Percentiles rank a stretch among this genome's conserved stretches.
Conservation (phyloP, 2,329 filamentous ascomycete species). For the Arthrobotrys conoides region DNA sequence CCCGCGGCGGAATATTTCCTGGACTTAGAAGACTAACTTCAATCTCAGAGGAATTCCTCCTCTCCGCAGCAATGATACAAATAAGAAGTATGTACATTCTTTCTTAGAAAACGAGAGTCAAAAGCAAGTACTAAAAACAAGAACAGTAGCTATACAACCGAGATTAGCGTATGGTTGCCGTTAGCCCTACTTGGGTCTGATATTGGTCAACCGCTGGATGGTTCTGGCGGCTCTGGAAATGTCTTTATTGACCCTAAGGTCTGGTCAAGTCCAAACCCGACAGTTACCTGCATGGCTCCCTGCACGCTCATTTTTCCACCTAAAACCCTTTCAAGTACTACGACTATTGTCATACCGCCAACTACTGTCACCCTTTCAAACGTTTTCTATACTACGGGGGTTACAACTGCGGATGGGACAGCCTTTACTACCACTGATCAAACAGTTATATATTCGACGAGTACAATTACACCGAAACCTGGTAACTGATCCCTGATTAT, state of each 20-base stretch:
- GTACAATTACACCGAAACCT: slow-evolving; percentile 13
- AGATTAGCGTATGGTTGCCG: slow-evolving; percentile 29
- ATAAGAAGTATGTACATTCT: background rate
- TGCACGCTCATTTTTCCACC: slow-evolving; percentile 6
- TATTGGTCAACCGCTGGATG: slow-evolving; percentile 9
- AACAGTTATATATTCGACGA: slow-evolving; percentile 11
- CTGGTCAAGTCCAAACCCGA: slow-evolving; percentile 4
- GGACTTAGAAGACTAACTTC: background rate
- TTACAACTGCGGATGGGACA: background rate
- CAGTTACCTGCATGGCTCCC: background rate
- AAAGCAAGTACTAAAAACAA: slow-evolving; percentile 32
- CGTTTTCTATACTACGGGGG: background rate
- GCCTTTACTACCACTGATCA: slow-evolving; percentile 11
- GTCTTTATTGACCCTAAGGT: slow-evolving; percentile 20
- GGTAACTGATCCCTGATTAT: background rate
- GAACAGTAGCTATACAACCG: slow-evolving; percentile 23
- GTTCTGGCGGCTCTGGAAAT: slow-evolving; percentile 18
- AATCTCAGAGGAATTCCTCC: slow-evolving; percentile 2
- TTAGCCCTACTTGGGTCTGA: slow-evolving; percentile 21
- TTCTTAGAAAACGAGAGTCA: background rate
- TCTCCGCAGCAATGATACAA: slow-evolving; percentile 12
- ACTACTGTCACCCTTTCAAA: slow-evolving; percentile 1
- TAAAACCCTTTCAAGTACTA: background rate
- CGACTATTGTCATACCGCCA: slow-evolving; percentile 1
- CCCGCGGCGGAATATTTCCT: too few species aligned